A percentile compares a stretch with the other conserved stretches of the same genome.
Conservation (phyloP, 169 alveolate genomes). For the Perkinsus chesapeaki region DNA sequence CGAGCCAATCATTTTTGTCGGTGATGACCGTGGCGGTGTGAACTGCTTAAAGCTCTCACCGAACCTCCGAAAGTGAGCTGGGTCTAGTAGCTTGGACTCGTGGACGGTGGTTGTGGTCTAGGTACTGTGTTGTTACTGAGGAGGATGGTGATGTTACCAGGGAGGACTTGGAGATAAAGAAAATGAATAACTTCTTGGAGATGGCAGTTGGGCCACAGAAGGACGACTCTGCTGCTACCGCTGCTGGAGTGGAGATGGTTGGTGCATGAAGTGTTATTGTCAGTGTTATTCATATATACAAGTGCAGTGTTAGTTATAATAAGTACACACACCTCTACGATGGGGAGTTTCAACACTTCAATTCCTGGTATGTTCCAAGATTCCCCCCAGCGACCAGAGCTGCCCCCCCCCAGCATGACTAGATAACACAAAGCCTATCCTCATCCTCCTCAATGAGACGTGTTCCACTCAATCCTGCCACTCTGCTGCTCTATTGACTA, state of each 20-base stretch:
- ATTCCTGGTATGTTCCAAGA: too few relatives aligned
- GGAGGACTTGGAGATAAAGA: constrained; percentile 39
- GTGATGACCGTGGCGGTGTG: constrained; percentile 77
- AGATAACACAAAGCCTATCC: too few relatives aligned
- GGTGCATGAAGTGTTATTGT: neutral
- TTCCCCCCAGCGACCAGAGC: too few relatives aligned
- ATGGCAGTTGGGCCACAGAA: constrained; percentile 12
- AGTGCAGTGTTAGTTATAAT: too few relatives aligned
- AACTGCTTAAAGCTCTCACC: constrained; percentile 70
- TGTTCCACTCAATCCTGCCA: too few relatives aligned
- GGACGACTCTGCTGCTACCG: too few relatives aligned
- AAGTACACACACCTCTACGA: too few relatives aligned
- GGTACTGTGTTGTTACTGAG: constrained; percentile 36
- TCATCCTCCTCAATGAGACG: too few relatives aligned
- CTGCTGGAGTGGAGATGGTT: neutral
- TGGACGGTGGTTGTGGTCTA: constrained; percentile 35
- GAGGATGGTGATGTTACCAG: constrained; percentile 31
- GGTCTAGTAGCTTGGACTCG: neutral
- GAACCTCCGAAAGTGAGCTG: constrained; percentile 39
- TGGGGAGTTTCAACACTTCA: too few relatives aligned
- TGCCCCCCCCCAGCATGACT: too few relatives aligned
- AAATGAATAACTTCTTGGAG: constrained; percentile 47
- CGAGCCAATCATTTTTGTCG: constrained; percentile 73
- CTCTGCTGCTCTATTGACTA: too few relatives aligned
- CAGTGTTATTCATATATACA: neutral